Conservation (phyloP, 495 filamentous ascomycete species). For the Lasiosphaeria miniovina region DNA sequence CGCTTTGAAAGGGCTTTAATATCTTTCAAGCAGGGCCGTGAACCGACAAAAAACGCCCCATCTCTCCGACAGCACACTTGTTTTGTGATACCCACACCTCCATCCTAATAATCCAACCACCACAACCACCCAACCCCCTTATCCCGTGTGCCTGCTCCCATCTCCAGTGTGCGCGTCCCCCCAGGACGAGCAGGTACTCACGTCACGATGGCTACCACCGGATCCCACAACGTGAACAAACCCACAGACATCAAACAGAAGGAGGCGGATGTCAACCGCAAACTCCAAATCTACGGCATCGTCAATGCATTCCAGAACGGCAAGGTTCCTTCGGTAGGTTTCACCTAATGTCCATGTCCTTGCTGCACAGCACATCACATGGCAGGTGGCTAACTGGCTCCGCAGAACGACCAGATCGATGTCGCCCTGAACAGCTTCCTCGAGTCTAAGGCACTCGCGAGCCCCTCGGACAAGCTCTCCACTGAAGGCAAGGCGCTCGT, state of each 20-base stretch:
- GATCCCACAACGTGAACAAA: conserved; percentile 54
- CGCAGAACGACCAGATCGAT: conserved; percentile 88
- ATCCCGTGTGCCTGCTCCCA: no score
- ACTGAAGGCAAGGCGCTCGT: conserved; percentile 75
- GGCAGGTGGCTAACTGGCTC: conserved; percentile 17
- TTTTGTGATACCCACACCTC: no score
- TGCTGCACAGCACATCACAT: not conserved
- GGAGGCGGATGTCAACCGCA: conserved; percentile 76
- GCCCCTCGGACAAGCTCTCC: conserved; percentile 76
- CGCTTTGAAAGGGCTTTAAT: no score
- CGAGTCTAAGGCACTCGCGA: conserved; percentile 59
- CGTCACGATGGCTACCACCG: conserved; percentile 25
- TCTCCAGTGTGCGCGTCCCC: no score
- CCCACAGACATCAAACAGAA: conserved; percentile 61
- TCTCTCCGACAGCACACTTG: no score
- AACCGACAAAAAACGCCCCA: no score
- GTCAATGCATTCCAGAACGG: conserved; percentile 80
- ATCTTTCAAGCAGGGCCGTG: no score
- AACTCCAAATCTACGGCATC: conserved; percentile 95
- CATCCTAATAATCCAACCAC: no score
- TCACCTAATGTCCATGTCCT: conserved; percentile 24
- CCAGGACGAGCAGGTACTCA: no score
- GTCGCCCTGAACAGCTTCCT: conserved; percentile 85
- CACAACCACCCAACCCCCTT: no score
- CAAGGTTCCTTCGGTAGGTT: conserved; percentile 79